Base-by-base conservation (phyloP, 73 alveolate genomes). In the Paramecium tetraurelia region DNA sequence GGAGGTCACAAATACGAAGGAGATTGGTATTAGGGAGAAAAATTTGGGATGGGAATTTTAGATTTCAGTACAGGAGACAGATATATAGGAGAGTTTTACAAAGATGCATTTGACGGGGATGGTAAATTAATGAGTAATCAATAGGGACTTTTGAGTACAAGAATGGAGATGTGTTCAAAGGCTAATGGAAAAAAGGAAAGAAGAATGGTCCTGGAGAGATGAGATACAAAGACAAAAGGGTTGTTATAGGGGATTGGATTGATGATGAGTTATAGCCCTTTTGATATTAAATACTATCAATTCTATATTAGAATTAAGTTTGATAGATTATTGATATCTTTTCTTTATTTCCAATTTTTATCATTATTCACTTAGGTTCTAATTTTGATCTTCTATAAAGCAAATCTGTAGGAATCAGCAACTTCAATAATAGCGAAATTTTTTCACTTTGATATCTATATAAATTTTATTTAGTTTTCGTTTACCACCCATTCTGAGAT, bases 1-100 rank as follows among this genome's bases (percentile, higher is more conserved):
- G 94, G 94, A 18, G 94, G 94, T 31, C 94, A 88, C 44, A 68
- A 70, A 46, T 88, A 88, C 72, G 94, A 88, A 43, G 94, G 94
- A 43, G 94, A 88, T 70, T 88, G 94, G 94, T 36, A 46, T 43
- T 41, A 88, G 21, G 94, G 94, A 6, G 72, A 40, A 58, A 88
- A 88, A 31, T 58, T 41, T 29, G 94, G 94, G 22, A 50, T 69
- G n/a, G 94, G 94, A 9, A 68, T 68, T 36, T 71, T 88, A 38
- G 94, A 88, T 33, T 88, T 88, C 44, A 43, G 84, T 40, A 35
- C 85, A 11, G 94, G 94, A 20, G 94, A 88, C 40, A 36, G 86
- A 70, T 88, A 88, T 88, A 69, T 69, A 4, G 94, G 94, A 22
- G 38, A 11, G 0, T 88, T 88, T 50, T 58, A 88, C 9, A 63